Base-by-base conservation (phyloP, 371 early-diverging fungal genomes). In the Rhizomucor pusillus region DNA sequence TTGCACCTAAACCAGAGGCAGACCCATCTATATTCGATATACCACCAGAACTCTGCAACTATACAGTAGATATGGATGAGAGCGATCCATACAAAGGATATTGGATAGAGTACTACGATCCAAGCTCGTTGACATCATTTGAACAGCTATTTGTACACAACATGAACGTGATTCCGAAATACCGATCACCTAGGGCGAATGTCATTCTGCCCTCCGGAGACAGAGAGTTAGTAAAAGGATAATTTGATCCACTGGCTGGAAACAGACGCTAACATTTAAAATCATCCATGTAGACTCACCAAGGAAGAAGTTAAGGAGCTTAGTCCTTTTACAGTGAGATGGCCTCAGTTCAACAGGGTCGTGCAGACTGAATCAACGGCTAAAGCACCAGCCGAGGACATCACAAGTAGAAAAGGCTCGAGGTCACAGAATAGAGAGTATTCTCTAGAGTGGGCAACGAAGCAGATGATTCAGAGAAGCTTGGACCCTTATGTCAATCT, bases 61-160 rank as follows among this genome's bases (percentile, higher is more conserved):
- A 72, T 25, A 65, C 67, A 6, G 34, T 29, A 0, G 44, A 69
- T 33, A 71, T 67, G 5, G 66, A 76, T 45, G 69, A 67, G 25
- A 57, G 68, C 33, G 73, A 78, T 57, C 66, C 63, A 0, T 71
- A 49, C 63, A 69, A 63, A 56, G 82, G 80, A 13, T 89, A 89
- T 52, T 91, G 90, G 90, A 75, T 77, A 1, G 92, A 92, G 56
- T 90, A 90, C 59, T 92, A 92, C 64, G 73, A 81, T 12, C 90
- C 90, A 12, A 71, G 78, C 22, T 65, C 80, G 36, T 82, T 88
- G 47, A 92, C 94, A 0, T 82, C 88, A 0, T 79, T 95, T 20
- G 85, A 84, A 34, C 60, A 71, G 12, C 59, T 93, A 14, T 94
- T 93, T 71, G 87, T 90, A 0, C 87, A 76, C 55, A 90, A 86